Evolutionary conservation across 129 eudicot genomes (phyloP), one percentile per base, ranked within the genome.

Genomic region (Flaveria trinervia): DNA sequence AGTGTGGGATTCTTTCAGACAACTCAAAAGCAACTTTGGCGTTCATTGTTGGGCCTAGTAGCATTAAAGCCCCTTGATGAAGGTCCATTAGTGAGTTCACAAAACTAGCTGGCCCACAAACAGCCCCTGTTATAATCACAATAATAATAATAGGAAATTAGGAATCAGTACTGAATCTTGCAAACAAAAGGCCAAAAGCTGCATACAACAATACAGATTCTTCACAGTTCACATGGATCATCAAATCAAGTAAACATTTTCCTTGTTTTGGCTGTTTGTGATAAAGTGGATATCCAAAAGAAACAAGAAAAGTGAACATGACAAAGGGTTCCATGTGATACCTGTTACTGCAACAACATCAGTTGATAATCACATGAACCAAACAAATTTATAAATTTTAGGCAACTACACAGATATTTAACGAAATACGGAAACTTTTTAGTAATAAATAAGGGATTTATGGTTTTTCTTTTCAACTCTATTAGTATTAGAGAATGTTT

Each of bases 1-100:
- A 81, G 66, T 95, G 99, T 7, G 99, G 99, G 61, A 95, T 79
- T 44, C 99, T 89, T 65, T 91, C 97, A 0, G 99, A 82, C 1
- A 95, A 84, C 69, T 95, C 99, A 73, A 95, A 95, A 6, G 99
- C 99, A 36, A 95, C 96, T 81, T 95, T 95, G 7, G 99, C 90
- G 59, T 95, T 95, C 99, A 95, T 95, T 16, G 99, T 95, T 76
- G 99, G 99, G 51, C 99, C 99, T 14, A 95, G 80, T n/a, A 95
- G 69, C 99, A 95, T 95, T 0, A 95, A 74, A 26, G 96, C 73
- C 65, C 99, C 99, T 65, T 95, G 97, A 33, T 95, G 97, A 64
- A 91, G 90, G 73, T 95, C 96, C 99, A 95, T 95, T 78, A 95
- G 88, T 16, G 97, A 86, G 81, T 89, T 95, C 86, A 95, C 83